phyloP scores from a whole-genome alignment of 148 eudicot species.

The Silene uniflora region DNA sequence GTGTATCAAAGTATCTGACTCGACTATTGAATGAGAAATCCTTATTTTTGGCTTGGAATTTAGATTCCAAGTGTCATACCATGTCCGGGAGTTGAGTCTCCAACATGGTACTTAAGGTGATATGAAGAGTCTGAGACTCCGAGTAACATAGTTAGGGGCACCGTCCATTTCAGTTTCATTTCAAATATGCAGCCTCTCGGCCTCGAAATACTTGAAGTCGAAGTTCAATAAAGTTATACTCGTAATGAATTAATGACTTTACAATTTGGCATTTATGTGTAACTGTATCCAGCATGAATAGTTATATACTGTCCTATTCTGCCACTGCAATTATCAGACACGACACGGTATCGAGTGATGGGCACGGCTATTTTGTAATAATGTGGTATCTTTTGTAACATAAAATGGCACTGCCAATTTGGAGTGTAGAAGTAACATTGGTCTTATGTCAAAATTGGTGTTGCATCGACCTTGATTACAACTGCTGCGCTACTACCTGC shows the following conservation, averaged over 20 bases:
- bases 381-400: too few species aligned
- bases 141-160: not conserved
- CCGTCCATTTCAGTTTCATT: not conserved
- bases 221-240: not conserved
- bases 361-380: too few species aligned
- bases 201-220: not conserved
- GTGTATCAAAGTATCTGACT: not conserved
- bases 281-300: not conserved
- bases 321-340: not conserved
- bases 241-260: not conserved
- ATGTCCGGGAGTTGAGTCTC: not conserved
- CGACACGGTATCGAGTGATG: too few species aligned
- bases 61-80: not conserved
- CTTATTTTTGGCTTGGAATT: not conserved
- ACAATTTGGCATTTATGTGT: not conserved
- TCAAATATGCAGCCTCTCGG: not conserved
- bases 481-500: constrained; percentile 10
- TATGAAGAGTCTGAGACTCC: too few species aligned
- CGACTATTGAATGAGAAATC: not conserved
- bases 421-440: not conserved
- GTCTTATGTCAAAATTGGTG: not conserved
- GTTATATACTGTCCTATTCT: not conserved
- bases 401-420: too few species aligned
- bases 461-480: constrained; percentile 3
- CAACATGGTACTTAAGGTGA: too few species aligned